These are phyloP conservation scores for Boechera divaricarpa DNA, from an alignment of 345 rosid genomes.

Conservation along the genomic window DNA sequence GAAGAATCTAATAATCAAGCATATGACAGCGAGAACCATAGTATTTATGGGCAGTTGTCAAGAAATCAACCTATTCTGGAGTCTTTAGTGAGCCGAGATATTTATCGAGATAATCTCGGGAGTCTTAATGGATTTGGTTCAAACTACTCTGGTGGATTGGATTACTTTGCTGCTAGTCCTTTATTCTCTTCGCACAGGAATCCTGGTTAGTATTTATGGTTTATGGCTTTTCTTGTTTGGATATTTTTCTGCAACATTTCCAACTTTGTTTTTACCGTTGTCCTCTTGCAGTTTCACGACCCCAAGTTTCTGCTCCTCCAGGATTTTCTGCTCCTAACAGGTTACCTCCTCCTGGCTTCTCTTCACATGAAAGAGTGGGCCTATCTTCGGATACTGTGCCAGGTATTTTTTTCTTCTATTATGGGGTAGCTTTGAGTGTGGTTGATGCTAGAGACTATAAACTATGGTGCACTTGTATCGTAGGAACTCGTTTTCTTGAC, in stretches of 20 bases:
- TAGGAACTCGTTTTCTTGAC: conserved; percentile 65
- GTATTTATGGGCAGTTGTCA: conserved; percentile 50
- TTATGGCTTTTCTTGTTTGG: conserved; percentile 19
- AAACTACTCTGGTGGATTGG: conserved; percentile 57
- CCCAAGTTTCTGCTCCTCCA: conserved; percentile 87
- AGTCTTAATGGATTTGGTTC: conserved; percentile 58
- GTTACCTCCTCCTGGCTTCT: conserved; percentile 96
- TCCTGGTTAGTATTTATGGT: conserved; percentile 59
- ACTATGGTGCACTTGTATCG: conserved; percentile 7
- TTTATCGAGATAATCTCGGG: conserved; percentile 51
- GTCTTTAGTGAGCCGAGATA: conserved; percentile 54
- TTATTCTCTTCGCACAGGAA: conserved; percentile 60
- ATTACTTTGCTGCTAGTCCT: conserved; percentile 48
- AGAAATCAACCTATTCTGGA: conserved; percentile 51
- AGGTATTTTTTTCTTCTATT: conserved; percentile 47
- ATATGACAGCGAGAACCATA: conserved; percentile 49
- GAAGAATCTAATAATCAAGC: conserved; percentile 62
- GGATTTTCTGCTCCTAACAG: conserved; percentile 91
- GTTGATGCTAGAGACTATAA: conserved; percentile 26
- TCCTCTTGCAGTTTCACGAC: conserved; percentile 58
- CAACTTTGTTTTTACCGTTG: neutral
- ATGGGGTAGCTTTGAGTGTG: neutral
- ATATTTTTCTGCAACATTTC: conserved; percentile 2
- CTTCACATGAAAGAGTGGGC: conserved; percentile 74
- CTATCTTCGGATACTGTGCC: conserved; percentile 55